Conservation (phyloP, 805 yeast species). For the Hanseniaspora clermontiae region DNA sequence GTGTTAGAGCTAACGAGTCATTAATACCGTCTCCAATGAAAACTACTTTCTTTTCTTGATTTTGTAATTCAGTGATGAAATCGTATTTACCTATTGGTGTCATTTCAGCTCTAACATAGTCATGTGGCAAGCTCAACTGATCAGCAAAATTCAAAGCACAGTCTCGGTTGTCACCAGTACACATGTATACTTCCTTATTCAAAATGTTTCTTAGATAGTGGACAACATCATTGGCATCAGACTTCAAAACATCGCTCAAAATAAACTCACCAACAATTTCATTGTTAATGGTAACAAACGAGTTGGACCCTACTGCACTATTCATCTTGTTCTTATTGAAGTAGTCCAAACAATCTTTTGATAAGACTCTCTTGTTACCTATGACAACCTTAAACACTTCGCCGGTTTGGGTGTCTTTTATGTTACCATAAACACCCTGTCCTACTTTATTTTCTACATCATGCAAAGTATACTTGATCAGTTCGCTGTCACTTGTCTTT, state of each 20-base stretch:
- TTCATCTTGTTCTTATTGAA: conserved; percentile 12
- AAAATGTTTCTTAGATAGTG: conserved; percentile 34
- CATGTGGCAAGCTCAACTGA: conserved; percentile 50
- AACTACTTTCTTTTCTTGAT: conserved; percentile 40
- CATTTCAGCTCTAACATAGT: conserved; percentile 60
- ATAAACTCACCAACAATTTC: conserved; percentile 52
- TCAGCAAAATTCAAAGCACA: conserved; percentile 55
- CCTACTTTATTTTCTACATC: conserved; percentile 29
- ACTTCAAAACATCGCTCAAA: conserved; percentile 53
- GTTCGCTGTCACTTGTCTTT: background rate
- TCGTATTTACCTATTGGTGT: conserved; percentile 67
- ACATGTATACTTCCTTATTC: conserved; percentile 62
- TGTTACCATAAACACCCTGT: conserved; percentile 27
- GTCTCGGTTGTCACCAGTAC: conserved; percentile 69
- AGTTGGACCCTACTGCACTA: conserved; percentile 27
- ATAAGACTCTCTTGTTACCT: conserved; percentile 41
- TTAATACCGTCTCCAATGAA: conserved; percentile 97
- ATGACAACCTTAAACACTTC: conserved; percentile 31
- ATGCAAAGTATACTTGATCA: conserved; percentile 14
- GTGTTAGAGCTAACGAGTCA: conserved; percentile 90
- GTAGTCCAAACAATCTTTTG: conserved; percentile 12
- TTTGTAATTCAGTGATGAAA: conserved; percentile 47
- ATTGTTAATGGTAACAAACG: conserved; percentile 48
- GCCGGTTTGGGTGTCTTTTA: conserved; percentile 19
- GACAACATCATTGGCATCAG: conserved; percentile 51